Base-by-base conservation (phyloP, 2,329 filamentous ascomycete species). In the Coniochaeta ligniaria region DNA sequence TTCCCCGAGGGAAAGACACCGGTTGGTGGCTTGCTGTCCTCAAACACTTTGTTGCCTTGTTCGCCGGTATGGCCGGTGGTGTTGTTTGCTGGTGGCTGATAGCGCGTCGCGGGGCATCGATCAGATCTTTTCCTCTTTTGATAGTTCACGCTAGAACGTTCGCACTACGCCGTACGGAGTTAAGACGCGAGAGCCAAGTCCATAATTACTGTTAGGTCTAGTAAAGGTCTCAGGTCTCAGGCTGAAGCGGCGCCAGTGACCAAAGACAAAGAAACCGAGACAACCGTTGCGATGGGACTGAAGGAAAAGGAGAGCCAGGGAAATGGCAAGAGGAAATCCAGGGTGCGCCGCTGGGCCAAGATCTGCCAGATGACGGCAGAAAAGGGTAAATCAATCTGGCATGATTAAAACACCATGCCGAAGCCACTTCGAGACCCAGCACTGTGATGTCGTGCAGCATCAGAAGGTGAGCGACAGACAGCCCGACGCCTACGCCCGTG, bases 331-430 rank as follows among this genome's bases (percentile, higher is more conserved):
- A 24, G 20, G 43, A 47, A 24, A 55, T 33, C 54, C 54, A 59
- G 61, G 62, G 28, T 59, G 28, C 26, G 24, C 22, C 26, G 47
- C 26, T 52, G 14, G 22, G 24, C 26, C 60, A 60, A 61, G 45
- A 61, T 57, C 59, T 55, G 55, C 58, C 62, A 62, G 63, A 45
- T 41, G 56, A 58, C 35, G 56, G 56, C 56, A 43, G 38, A 58
- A 43, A 58, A 14, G 47, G 47, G 31, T 52, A 52, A 52, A 52
- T 52, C 47, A 28, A 52, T 52, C 47, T 52, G 22, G 47, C 47
- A 52, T 24, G 47, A 52, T 31, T 16, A 52, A 31, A 28, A 26
- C 47, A 52, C 47, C 47, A 52, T 26, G 26, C 16, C 12, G 20
- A 52, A 26, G 47, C 47, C 47, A 17, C 3, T 31, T 52, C 24